phyloP scores from a whole-genome alignment of 108 stramenopile species.

The Licmophora abbreviata region DNA sequence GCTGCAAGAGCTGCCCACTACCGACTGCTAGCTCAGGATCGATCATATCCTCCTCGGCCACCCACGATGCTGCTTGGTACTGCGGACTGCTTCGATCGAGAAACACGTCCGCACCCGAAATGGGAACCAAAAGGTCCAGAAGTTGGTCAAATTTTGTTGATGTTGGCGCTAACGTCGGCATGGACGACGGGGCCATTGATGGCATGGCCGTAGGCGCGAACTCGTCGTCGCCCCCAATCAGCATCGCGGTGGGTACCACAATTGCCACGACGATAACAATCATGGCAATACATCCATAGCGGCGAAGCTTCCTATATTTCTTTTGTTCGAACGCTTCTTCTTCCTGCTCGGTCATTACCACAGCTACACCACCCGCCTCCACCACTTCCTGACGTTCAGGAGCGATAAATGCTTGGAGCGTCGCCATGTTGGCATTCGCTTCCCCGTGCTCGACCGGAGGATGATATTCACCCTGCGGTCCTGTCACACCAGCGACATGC shows the following conservation, averaged over 20 bases:
- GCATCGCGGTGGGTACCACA: slow-evolving; percentile 1
- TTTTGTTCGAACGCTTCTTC: slow-evolving; percentile 1
- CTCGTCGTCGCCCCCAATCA: not conserved
- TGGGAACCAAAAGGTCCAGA: not conserved
- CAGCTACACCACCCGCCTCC: slow-evolving; percentile 1
- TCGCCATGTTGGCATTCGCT: too few species aligned
- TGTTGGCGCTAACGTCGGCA: not conserved
- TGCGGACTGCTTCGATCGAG: not conserved
- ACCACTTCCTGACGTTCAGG: too few species aligned
- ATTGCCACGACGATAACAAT: slow-evolving; percentile 2
- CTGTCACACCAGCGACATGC: too few species aligned
- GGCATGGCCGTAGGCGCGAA: not conserved
- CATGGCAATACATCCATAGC: not conserved
- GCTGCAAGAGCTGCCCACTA: not conserved
- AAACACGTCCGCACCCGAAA: not conserved
- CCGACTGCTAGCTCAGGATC: not conserved
- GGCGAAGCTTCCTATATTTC: not conserved
- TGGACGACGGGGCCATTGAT: not conserved
- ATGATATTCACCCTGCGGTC: too few species aligned
- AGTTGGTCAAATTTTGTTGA: not conserved
- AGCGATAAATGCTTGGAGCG: too few species aligned
- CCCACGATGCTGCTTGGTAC: slow-evolving; percentile 6
- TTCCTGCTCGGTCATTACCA: slow-evolving; percentile 6
- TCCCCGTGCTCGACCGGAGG: too few species aligned
- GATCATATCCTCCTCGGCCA: not conserved